These are phyloP conservation scores for Phytophthora ramorum DNA, from an alignment of 352 stramenopile genomes.

Conservation along the genomic window DNA sequence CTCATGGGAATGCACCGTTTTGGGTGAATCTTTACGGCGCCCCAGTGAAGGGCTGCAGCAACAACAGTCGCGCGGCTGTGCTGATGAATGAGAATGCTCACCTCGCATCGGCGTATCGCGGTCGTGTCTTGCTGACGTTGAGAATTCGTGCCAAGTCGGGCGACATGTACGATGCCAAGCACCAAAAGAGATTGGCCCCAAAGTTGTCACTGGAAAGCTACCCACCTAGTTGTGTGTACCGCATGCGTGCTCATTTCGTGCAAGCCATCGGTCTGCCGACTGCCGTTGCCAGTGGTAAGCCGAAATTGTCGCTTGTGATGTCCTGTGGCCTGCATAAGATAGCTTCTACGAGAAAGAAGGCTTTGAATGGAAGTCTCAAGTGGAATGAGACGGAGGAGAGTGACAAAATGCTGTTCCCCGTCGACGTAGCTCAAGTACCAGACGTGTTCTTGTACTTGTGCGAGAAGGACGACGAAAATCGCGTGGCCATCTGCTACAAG, in stretches of 20 bases:
- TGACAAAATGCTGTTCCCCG: constrained; percentile 70
- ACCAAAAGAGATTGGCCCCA: constrained; percentile 71
- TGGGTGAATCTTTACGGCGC: constrained; percentile 83
- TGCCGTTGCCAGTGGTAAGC: constrained; percentile 27
- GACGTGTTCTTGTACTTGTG: constrained; percentile 87
- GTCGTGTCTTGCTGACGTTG: constrained; percentile 74
- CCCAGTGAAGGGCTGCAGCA: constrained; percentile 57
- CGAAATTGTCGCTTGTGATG: constrained; percentile 59
- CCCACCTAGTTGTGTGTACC: constrained; percentile 63
- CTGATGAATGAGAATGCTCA: constrained; percentile 70
- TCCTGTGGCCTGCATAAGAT: constrained; percentile 69
- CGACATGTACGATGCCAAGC: constrained; percentile 67
- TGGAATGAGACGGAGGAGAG: constrained; percentile 84
- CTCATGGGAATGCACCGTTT: constrained; percentile 49
- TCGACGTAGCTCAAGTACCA: constrained; percentile 67
- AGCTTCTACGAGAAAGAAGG: constrained; percentile 55
- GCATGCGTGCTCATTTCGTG: constrained; percentile 74
- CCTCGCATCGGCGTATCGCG: constrained; percentile 79
- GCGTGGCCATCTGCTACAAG: constrained; percentile 74
- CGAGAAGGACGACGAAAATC: constrained; percentile 64
- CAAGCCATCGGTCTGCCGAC: constrained; percentile 61
- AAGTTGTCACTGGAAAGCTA: constrained; percentile 56
- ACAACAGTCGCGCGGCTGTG: constrained; percentile 40
- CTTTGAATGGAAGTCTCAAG: constrained; percentile 70
- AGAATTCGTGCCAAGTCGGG: constrained; percentile 59